These are phyloP conservation scores for Apiospora marii DNA, from an alignment of 2,329 filamentous ascomycete genomes.

Conservation along the genomic window DNA sequence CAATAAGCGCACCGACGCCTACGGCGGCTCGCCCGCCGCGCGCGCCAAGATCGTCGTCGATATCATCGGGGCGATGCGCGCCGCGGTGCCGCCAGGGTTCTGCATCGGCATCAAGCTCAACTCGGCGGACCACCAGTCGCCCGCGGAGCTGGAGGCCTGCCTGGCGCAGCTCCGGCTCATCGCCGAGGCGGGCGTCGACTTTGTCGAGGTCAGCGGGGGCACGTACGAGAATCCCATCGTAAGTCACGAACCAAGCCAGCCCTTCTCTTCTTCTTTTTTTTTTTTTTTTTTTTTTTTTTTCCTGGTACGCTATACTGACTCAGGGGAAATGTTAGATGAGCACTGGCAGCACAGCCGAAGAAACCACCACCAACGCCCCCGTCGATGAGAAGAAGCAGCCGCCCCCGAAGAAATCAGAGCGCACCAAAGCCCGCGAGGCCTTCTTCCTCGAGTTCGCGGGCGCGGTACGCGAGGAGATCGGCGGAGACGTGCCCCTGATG, in stretches of 20 bases:
- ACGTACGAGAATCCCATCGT: slow-evolving; percentile 61
- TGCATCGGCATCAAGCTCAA: slow-evolving; percentile 63
- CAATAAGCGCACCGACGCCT: slow-evolving; percentile 60
- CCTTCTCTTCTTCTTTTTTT: too few relatives aligned
- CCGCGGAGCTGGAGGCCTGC: slow-evolving; percentile 47
- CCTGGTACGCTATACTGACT: not conserved
- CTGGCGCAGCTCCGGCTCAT: slow-evolving; percentile 61
- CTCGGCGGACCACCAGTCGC: slow-evolving; percentile 60
- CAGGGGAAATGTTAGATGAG: not conserved
- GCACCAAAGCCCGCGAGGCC: slow-evolving; percentile 64
- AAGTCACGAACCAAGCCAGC: slow-evolving; percentile 29
- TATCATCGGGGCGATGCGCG: slow-evolving; percentile 51
- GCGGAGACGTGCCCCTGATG: slow-evolving; percentile 41
- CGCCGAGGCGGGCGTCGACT: slow-evolving; percentile 61
- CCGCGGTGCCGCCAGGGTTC: slow-evolving; percentile 50
- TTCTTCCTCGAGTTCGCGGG: slow-evolving; percentile 72
- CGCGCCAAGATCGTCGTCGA: slow-evolving; percentile 59
- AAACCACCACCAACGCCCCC: not conserved
- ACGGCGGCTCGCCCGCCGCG: slow-evolving; percentile 58
- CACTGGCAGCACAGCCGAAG: slow-evolving; percentile 5
- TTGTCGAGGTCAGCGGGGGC: slow-evolving; percentile 72
- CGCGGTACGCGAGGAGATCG: slow-evolving; percentile 53
- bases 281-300: too few relatives aligned
- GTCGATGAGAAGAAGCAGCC: not conserved
- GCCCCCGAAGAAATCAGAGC: slow-evolving; percentile 34